Base-by-base conservation (phyloP, 805 yeast genomes). In the Spathaspora passalidarum region DNA sequence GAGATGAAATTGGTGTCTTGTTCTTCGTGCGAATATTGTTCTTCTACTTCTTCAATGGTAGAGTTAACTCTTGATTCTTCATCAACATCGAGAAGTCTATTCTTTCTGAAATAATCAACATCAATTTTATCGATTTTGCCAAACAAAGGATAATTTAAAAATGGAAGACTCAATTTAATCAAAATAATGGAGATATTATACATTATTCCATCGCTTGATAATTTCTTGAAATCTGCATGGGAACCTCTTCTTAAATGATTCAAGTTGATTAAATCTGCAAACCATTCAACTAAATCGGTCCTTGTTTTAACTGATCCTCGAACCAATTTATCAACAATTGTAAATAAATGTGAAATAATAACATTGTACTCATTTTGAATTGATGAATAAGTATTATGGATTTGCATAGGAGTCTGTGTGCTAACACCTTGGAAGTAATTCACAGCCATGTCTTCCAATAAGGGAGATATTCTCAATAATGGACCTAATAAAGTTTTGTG, bases 241-340 rank as follows among this genome's bases (percentile, higher is more conserved):
- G 85, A 82, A 43, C 96, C 96, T 55, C 88, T 78, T 66, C 98
- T 81, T 53, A 88, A 76, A 63, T 90, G 97, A 60, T 91, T 90
- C 42, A 79, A 75, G 56, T 92, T 88, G n/a, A 88, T 78, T 35
- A 89, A 74, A 21, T 75, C 76, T 1, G 87, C 85, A 63, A 91
- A 81, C 73, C 84, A 90, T 40, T 73, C 66, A 54, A 94, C 66
- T 42, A 91, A 58, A 35, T 70, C 82, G 32, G 70, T 69, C 50
- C 98, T 78, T 0, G 96, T 78, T 10, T 69, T 67, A 0, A 77
- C 67, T 4, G 89, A 81, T 0, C 89, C 88, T 50, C 98, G 75
- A 11, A 94, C 78, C 38, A 94, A 75, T 56, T 79, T 82, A 59
- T 91, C 86, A 43, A 83, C 65, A 34, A 94, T 80, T 51, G 70